A percentile compares a stretch with the other conserved stretches of the same genome.
These are phyloP conservation scores for Trichoderma asperellum DNA, from an alignment of 2,329 filamentous ascomycete species.

Conservation along the genomic window DNA sequence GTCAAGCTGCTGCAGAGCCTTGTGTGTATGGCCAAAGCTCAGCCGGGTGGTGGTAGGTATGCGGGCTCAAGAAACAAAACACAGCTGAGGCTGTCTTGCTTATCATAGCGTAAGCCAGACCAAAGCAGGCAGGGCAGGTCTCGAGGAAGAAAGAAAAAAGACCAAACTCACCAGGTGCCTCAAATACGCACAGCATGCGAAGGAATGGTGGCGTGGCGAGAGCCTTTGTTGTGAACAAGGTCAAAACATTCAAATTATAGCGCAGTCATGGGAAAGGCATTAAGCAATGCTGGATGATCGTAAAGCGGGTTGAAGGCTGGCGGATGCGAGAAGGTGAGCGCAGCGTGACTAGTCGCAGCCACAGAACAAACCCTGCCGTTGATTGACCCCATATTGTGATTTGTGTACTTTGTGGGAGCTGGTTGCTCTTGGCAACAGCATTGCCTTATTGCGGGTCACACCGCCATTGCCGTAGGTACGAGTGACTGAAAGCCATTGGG, in stretches of 20 bases:
- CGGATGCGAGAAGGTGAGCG: slow-evolving; percentile 27
- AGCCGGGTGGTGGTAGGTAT: background rate
- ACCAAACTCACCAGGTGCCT: slow-evolving; percentile 10
- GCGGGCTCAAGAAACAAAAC: slow-evolving; percentile 11
- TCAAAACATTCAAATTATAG: slow-evolving; percentile 8
- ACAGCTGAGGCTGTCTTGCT: slow-evolving; percentile 9
- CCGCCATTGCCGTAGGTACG: slow-evolving; percentile 17
- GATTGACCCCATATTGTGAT: slow-evolving; percentile 25
- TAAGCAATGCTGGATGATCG: slow-evolving; percentile 38
- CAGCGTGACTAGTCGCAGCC: slow-evolving; percentile 25
- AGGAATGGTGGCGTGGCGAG: background rate
- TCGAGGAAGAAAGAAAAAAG: background rate
- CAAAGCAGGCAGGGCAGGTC: slow-evolving; percentile 2
- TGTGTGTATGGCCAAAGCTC: background rate
- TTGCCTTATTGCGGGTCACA: slow-evolving; percentile 22
- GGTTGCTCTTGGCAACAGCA: slow-evolving; percentile 30
- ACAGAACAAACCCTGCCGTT: slow-evolving; percentile 16
- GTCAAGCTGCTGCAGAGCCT: background rate
- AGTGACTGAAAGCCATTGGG: background rate
- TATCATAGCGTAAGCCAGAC: slow-evolving; percentile 1
- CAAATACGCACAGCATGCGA: slow-evolving; percentile 14
- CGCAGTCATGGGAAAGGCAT: slow-evolving; percentile 30
- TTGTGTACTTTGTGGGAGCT: slow-evolving; percentile 29
- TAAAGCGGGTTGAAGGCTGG: slow-evolving; percentile 17
- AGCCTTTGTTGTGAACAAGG: background rate